These are phyloP conservation scores for Crepidotus sp. DNA, from an alignment of 1,284 basidiomycete genomes.

Conservation along the genomic window DNA sequence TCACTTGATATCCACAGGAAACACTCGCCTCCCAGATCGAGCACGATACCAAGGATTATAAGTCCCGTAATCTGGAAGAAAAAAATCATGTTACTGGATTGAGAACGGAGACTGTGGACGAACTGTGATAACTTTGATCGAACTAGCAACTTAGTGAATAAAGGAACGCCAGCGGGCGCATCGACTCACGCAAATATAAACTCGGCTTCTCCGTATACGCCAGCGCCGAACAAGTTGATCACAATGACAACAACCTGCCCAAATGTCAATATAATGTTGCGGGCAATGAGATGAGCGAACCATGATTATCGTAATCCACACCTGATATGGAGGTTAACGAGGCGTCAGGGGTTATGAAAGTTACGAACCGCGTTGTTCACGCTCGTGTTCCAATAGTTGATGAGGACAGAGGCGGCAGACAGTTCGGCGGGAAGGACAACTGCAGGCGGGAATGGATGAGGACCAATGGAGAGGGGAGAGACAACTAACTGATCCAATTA, in stretches of 20 bases:
- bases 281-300: background rate
- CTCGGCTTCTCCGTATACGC: constrained; percentile 66
- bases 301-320: constrained; percentile 15
- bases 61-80: constrained; percentile 49
- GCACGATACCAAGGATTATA: constrained; percentile 55
- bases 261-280: no score
- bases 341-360: background rate
- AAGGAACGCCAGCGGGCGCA: background rate
- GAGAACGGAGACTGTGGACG: background rate
- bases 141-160: constrained; percentile 28
- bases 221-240: constrained; percentile 19
- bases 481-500: no score
- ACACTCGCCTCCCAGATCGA: constrained; percentile 59
- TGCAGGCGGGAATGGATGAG: no score
- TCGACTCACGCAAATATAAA: constrained; percentile 54
- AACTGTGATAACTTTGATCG: constrained; percentile 68
- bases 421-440: constrained; percentile 62
- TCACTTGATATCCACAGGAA: background rate
- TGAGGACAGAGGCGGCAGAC: constrained; percentile 63
- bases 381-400: constrained; percentile 57
- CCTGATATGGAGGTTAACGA: background rate
- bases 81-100: background rate
- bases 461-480: no score
- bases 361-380: constrained; percentile 22
- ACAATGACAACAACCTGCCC: constrained; percentile 39